Base-by-base conservation (phyloP, 352 stramenopile genomes). In the Phytophthora niederhauseri region DNA sequence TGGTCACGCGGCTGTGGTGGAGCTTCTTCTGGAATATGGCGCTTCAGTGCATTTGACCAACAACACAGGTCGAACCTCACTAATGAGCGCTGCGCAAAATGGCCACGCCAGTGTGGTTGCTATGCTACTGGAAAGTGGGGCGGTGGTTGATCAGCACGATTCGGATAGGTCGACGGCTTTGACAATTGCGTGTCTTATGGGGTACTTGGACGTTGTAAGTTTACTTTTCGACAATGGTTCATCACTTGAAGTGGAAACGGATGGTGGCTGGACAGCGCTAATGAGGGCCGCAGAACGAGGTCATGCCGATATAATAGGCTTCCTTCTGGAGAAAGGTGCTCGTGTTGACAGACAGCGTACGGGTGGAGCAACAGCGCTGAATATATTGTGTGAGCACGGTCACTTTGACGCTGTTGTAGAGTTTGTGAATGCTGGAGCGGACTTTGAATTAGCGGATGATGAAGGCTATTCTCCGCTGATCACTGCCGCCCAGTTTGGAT, bases 51-150 rank as follows among this genome's bases (percentile, higher is more conserved):
- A 43, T 8, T 43, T 7, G 36, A 12, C 36, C 36, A 43, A n/a
- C 36, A 43, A 43, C 36, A 43, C 36, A 43, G 36, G 36, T 17
- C 36, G 36, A n/a, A 43, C 36, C 0, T 43, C 36, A 11, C 36
- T 43, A n/a, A 43, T 43, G 36, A 43, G 36, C n/a, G 36, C 11
- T 43, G 36, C 12, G 36, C 36, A 43, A 43, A 17, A 11, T 17
- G 36, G 36, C 6, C 36, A 43, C 36, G 4, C 11, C 12, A 6
- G 12, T 43, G 12, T 43, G 36, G 36, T 43, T n/a, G 11, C 12
- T 43, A 6, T 70, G 15, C 43, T 72, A 34, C 12, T 68, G 1
- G 52, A 68, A 17, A 52, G 61, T 9, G 48, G 61, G 6, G 54
- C 48, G 9, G 6, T 36, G 4, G 46, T 68, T 2, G 43, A 73